A percentile compares a stretch with the other conserved stretches of the same genome.
Evolutionary conservation across 345 rosid species (phyloP).

Genomic region (Punica granatum): DNA sequence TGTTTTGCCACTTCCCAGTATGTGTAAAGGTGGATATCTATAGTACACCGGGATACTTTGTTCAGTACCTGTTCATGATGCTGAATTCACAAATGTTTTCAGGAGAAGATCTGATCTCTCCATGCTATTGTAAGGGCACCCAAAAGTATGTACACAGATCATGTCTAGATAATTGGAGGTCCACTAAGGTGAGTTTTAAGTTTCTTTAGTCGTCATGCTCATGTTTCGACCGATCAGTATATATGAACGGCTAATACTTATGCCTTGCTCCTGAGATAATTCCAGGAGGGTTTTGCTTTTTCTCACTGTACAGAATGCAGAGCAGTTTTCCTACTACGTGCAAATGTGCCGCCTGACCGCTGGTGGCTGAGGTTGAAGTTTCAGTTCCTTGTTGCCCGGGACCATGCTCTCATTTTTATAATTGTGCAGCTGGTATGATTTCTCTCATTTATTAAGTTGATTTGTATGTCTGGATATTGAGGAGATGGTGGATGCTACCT

Average conservation of each 20-base stretch:
- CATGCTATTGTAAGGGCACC: constrained; percentile 98
- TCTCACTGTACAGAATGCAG: constrained; percentile 99
- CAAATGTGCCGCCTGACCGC: constrained; percentile 93
- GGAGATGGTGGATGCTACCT: background rate
- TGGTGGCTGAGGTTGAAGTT: constrained; percentile 99
- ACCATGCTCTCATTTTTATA: constrained; percentile 85
- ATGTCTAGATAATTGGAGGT: constrained; percentile 97
- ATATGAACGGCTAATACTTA: constrained; percentile 3
- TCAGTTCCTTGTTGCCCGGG: constrained; percentile 94
- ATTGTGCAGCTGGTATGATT: constrained; percentile 84
- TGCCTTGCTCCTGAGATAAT: constrained; percentile 1
- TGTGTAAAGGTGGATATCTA: constrained; percentile 8
- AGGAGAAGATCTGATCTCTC: constrained; percentile 95
- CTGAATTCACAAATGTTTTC: constrained; percentile 15
- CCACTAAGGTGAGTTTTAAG: constrained; percentile 65
- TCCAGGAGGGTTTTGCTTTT: constrained; percentile 99
- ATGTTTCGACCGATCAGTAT: background rate
- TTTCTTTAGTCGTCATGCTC: background rate
- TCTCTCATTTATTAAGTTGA: constrained; percentile 1
- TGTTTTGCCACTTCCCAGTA: background rate
- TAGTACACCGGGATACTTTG: background rate
- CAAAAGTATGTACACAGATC: constrained; percentile 96
- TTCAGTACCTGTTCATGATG: background rate
- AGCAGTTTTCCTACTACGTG: constrained; percentile 79
- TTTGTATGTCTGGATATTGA: background rate